phyloP scores from a whole-genome alignment of 305 asterid genomes.

The Fraxinus baroniana region DNA sequence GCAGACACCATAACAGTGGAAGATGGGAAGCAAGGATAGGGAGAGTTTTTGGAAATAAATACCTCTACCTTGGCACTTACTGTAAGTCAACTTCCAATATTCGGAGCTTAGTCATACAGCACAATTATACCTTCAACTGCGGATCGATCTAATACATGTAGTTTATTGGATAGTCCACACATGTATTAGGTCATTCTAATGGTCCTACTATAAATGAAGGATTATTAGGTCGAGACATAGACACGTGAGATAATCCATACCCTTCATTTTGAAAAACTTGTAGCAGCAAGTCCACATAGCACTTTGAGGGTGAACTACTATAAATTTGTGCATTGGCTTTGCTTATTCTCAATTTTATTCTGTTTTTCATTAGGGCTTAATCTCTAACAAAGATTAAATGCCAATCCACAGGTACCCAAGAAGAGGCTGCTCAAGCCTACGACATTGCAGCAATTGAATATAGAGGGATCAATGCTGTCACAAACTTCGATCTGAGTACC shows the following conservation, averaged over 20 bases:
- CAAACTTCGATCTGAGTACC: conserved; percentile 71
- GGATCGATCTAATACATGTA: neutral
- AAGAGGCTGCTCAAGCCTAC: conserved; percentile 78
- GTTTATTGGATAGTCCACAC: neutral
- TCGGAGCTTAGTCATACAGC: neutral
- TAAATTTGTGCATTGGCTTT: neutral
- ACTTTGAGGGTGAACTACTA: neutral
- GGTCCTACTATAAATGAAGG: neutral
- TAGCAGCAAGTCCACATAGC: neutral
- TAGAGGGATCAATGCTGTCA: conserved; percentile 73
- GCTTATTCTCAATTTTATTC: neutral
- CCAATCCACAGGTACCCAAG: conserved; percentile 56
- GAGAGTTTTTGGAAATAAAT: conserved; percentile 77
- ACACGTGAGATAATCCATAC: neutral
- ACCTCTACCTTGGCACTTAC: conserved; percentile 83
- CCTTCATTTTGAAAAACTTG: neutral
- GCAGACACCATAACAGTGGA: conserved; percentile 84
- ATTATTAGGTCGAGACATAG: neutral
- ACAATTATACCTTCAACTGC: neutral
- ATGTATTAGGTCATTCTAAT: neutral
- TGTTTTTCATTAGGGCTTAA: neutral
- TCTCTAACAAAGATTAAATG: neutral
- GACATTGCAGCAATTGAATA: conserved; percentile 80
- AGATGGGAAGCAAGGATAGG: conserved; percentile 91
- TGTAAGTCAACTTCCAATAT: conserved; percentile 42